Evolutionary conservation across 306 rosid species (phyloP).

Genomic region (Gynostemma pentaphyllum): DNA sequence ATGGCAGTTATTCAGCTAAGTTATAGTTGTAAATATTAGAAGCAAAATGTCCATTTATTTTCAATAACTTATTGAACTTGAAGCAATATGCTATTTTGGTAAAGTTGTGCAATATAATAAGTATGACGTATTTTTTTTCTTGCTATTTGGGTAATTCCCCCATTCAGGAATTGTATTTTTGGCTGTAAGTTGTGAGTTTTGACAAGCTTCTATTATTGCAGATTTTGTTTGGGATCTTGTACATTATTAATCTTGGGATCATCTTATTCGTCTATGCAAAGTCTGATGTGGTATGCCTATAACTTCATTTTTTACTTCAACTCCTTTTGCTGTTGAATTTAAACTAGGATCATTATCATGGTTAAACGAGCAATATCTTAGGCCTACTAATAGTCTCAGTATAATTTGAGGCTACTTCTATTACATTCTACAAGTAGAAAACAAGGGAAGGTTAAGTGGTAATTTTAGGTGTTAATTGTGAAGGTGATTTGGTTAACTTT

Average conservation of each 20-base stretch:
- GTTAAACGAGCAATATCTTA: too few relatives aligned
- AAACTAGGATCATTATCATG: neutral
- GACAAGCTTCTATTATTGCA: slow-evolving; percentile 24
- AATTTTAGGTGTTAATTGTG: neutral
- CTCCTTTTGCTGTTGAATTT: neutral
- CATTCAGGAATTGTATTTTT: neutral
- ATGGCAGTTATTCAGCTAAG: too few relatives aligned
- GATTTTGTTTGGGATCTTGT: slow-evolving; percentile 73
- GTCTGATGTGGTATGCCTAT: slow-evolving; percentile 51
- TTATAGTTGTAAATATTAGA: too few relatives aligned
- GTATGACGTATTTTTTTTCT: too few relatives aligned
- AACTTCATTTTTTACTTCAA: neutral
- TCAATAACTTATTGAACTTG: too few relatives aligned
- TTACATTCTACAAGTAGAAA: neutral
- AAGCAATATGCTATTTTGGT: too few relatives aligned
- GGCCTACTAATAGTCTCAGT: neutral
- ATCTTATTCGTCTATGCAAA: slow-evolving; percentile 54
- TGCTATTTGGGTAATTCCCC: neutral
- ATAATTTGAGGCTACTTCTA: neutral
- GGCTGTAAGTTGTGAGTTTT: neutral
- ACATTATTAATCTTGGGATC: slow-evolving; percentile 57
- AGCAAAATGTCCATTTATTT: too few relatives aligned
- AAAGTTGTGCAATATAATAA: too few relatives aligned
- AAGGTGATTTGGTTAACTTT: neutral
- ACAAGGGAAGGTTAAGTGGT: neutral